Conservation (phyloP, 2,329 filamentous ascomycete species). For the Pseudocercospora cruenta region DNA sequence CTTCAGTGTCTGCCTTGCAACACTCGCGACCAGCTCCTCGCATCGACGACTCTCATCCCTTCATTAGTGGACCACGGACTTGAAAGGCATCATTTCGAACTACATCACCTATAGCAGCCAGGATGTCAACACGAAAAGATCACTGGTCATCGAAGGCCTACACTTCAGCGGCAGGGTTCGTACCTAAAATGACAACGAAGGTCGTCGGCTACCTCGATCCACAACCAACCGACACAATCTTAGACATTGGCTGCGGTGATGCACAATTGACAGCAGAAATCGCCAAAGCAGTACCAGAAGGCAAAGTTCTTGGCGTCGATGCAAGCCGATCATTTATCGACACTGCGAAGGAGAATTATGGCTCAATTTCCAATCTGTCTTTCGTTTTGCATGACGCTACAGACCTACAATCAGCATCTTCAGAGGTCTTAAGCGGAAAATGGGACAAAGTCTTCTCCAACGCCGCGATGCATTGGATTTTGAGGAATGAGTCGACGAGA, state of each 20-base stretch:
- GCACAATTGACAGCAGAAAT: constrained; percentile 46
- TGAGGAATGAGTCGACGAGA: constrained; percentile 52
- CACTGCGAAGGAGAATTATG: constrained; percentile 37
- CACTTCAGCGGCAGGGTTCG: constrained; percentile 45
- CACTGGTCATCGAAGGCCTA: constrained; percentile 41
- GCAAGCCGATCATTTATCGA: constrained; percentile 46
- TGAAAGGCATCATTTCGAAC: background rate
- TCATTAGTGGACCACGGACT: background rate
- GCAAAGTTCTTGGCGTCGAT: constrained; percentile 45
- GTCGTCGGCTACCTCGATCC: constrained; percentile 44
- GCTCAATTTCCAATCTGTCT: constrained; percentile 26
- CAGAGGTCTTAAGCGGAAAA: constrained; percentile 25
- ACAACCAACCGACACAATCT: constrained; percentile 41
- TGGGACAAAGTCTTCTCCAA: constrained; percentile 50
- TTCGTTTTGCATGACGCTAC: constrained; percentile 41
- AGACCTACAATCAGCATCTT: constrained; percentile 26
- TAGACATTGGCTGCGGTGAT: constrained; percentile 48
- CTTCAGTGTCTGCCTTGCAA: background rate
- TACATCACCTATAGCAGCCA: background rate
- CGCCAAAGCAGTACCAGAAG: constrained; percentile 32
- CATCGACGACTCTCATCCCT: background rate
- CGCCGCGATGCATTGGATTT: constrained; percentile 52
- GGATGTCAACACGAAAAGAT: constrained; percentile 28
- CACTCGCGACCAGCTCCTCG: background rate
- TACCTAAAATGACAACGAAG: constrained; percentile 45